Percentiles rank a stretch among this genome's conserved stretches.
These are phyloP conservation scores for Penicillium brevicompactum DNA, from an alignment of 2,329 filamentous ascomycete genomes.

Conservation along the genomic window DNA sequence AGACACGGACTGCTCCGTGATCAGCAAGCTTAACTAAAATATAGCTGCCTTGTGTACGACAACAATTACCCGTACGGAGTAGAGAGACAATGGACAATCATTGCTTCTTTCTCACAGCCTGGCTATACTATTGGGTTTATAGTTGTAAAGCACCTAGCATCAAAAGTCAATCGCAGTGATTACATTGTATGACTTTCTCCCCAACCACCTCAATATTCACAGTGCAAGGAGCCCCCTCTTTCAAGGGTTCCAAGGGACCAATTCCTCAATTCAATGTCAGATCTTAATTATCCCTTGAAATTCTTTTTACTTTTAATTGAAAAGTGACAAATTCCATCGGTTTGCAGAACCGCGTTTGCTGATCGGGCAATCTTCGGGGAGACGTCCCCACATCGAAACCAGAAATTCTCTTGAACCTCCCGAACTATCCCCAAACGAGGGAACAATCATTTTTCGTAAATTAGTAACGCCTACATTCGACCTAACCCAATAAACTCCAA, in stretches of 20 bases:
- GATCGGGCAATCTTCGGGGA: slow-evolving; percentile 20
- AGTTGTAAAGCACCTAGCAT: not conserved
- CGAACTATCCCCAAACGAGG: slow-evolving; percentile 5
- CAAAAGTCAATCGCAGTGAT: not conserved
- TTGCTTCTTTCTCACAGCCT: not conserved
- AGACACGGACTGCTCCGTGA: not conserved
- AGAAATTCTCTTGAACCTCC: not conserved
- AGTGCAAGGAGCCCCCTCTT: slow-evolving; percentile 7
- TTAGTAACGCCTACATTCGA: not conserved
- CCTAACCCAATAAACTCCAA: not conserved
- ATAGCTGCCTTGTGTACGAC: not conserved
- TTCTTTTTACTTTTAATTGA: not conserved
- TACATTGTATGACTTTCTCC: not conserved
- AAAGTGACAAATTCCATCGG: not conserved
- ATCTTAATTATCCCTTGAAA: slow-evolving; percentile 2
- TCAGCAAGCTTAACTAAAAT: not conserved
- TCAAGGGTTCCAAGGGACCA: not conserved
- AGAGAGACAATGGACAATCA: not conserved
- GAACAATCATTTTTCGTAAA: not conserved
- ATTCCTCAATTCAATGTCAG: slow-evolving; percentile 3
- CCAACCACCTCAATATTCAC: slow-evolving; percentile 9
- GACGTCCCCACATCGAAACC: slow-evolving; percentile 3
- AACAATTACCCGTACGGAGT: not conserved
- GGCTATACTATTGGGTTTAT: not conserved
- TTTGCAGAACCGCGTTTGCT: slow-evolving; percentile 4